Percentiles rank a stretch among this genome's conserved stretches.
Evolutionary conservation across 768 basidiomycete genomes (phyloP).

Genomic region (Lactarius tabidus): DNA sequence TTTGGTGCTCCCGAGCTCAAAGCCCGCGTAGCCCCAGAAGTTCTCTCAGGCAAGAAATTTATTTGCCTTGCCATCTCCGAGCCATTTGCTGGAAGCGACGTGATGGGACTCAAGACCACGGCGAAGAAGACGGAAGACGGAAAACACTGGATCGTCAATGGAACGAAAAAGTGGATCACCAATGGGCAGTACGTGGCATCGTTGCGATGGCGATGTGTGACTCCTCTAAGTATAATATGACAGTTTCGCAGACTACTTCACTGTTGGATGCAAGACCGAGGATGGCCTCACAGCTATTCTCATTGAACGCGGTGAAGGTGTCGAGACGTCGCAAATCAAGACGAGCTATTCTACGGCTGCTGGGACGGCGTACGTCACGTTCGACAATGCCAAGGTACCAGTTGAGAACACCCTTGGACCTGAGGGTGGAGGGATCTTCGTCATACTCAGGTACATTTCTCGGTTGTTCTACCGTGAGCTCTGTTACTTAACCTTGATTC

Average conservation of each 20-base stretch:
- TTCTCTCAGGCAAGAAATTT: constrained; percentile 72
- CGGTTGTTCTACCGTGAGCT: neutral
- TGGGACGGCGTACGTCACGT: constrained; percentile 81
- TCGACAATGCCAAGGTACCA: constrained; percentile 82
- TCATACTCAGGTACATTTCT: constrained; percentile 46
- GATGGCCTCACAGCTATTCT: constrained; percentile 81
- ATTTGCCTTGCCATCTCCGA: constrained; percentile 88
- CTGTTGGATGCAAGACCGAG: constrained; percentile 68
- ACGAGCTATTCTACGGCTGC: constrained; percentile 87
- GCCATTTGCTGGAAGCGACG: constrained; percentile 84
- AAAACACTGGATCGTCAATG: constrained; percentile 80
- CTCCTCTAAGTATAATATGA: neutral
- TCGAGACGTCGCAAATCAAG: constrained; percentile 84
- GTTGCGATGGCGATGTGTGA: neutral
- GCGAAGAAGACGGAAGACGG: constrained; percentile 80
- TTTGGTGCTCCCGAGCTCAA: constrained; percentile 65
- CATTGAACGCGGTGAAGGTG: constrained; percentile 75
- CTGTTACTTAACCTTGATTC: constrained; percentile 20
- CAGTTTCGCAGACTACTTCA: constrained; percentile 54
- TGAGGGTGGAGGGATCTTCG: constrained; percentile 68
- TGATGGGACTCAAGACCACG: constrained; percentile 71
- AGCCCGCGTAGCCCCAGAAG: constrained; percentile 52
- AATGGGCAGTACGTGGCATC: constrained; percentile 51
- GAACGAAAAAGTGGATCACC: constrained; percentile 88
- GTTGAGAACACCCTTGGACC: constrained; percentile 82